phyloP scores from a whole-genome alignment of 257 asterid species.

The Capsicum pubescens region DNA sequence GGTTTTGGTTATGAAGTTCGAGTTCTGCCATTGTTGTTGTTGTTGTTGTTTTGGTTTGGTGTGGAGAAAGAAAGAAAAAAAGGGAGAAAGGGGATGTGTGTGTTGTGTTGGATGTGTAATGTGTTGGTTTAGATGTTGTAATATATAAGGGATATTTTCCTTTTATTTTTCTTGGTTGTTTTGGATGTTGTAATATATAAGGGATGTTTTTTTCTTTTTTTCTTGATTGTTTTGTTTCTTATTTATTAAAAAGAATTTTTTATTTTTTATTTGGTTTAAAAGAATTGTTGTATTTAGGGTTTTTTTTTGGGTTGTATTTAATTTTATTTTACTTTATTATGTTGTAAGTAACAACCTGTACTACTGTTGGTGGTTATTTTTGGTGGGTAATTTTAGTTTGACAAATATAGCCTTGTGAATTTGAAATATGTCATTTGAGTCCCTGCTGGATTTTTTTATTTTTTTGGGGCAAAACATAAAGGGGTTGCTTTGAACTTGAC shows the following conservation, averaged over 20 bases:
- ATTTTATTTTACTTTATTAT: neutral
- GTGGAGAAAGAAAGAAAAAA: neutral
- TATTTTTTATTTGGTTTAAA: no score
- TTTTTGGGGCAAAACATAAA: neutral
- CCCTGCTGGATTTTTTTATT: neutral
- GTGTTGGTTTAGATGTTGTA: constrained; percentile 40
- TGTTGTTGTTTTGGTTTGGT: constrained; percentile 14
- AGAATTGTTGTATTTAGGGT: neutral
- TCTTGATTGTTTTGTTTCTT: neutral
- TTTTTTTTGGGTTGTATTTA: neutral
- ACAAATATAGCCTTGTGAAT: constrained; percentile 41
- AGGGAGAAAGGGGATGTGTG: neutral
- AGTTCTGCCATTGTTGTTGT: constrained; percentile 67
- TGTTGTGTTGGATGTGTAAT: constrained; percentile 15
- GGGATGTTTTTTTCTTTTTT: neutral
- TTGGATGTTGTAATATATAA: neutral
- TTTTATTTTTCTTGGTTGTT: neutral
- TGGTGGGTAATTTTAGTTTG: constrained; percentile 33
- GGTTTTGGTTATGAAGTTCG: constrained; percentile 50
- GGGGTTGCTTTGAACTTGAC: neutral
- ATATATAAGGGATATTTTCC: constrained; percentile 37
- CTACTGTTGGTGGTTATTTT: constrained; percentile 48
- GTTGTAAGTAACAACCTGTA: constrained; percentile 47
- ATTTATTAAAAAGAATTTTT: no score
- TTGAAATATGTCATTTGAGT: constrained; percentile 42